Evolutionary conservation across 23 red algal genomes (phyloP), one percentile per base, ranked within the genome.

Genomic region (Cyanidium caldarium): DNA sequence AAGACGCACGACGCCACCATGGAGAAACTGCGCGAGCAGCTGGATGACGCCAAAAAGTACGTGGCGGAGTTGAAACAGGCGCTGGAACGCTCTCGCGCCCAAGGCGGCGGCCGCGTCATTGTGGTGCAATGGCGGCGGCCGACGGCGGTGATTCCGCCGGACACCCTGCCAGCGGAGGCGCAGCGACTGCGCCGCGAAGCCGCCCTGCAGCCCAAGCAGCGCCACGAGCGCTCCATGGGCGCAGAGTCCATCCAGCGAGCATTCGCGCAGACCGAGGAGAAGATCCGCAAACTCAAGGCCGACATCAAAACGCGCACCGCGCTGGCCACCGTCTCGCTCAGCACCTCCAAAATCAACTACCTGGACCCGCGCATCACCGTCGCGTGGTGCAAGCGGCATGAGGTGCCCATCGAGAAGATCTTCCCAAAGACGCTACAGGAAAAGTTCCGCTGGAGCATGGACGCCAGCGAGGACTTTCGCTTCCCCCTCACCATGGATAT

Each of bases 371-470:
- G 92, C 23, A 98, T 98, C 30, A 85, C 84, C 1, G 92, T 98
- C 23, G 92, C 92, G 15, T 98, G 92, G 92, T 98, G 92, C 73
- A 98, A 98, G 56, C 84, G 77, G 70, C 65, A 85, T 42, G 79
- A 88, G 36, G 80, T 98, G 21, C 92, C 84, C 17, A 82, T 98
- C 33, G 92, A 98, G 72, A 80, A 77, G 61, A 87, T 98, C 29
- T 98, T 98, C 66, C 38, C 84, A 0, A 84, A 80, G 56, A 86
- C 84, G 37, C 76, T 98, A 20, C 75, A 80, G 65, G 65, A 77
- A 1, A 98, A 98, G 75, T 98, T 98, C 57, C 40, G 72, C 12
- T 98, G 92, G 92, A 81, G 83, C n/a, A 98, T 98, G 92, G 71
- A 76, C 37, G 80, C 42, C 19, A 84, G 80, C 44, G 76, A 65